Evolutionary conservation across 805 yeast genomes (phyloP).

Genomic region (Saccharomycopsis microspora): DNA sequence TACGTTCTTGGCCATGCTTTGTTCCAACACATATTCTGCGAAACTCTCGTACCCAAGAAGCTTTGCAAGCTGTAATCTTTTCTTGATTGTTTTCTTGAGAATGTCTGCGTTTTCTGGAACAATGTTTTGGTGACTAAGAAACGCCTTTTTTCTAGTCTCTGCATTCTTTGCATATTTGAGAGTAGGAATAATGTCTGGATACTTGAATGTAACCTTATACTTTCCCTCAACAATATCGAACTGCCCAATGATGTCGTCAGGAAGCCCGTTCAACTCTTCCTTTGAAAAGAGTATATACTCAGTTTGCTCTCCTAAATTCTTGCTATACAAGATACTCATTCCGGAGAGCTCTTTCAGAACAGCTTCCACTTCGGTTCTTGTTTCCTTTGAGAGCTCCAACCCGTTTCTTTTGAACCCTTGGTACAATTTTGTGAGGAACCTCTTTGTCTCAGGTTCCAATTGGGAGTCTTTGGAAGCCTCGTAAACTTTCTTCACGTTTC

Average conservation of each 20-base stretch:
- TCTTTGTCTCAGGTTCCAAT: conserved; percentile 42
- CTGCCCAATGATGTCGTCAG: conserved; percentile 47
- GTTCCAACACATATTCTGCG: conserved; percentile 63
- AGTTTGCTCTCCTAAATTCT: conserved; percentile 61
- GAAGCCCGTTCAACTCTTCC: conserved; percentile 66
- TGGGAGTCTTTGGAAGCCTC: conserved; percentile 24
- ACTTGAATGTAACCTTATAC: conserved; percentile 64
- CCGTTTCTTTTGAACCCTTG: conserved; percentile 58
- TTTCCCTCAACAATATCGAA: conserved; percentile 38
- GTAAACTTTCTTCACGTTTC: conserved; percentile 43
- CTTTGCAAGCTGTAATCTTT: conserved; percentile 52
- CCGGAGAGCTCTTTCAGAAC: conserved; percentile 50
- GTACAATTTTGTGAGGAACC: conserved; percentile 46
- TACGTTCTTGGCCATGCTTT: conserved; percentile 69
- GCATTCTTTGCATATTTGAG: conserved; percentile 55
- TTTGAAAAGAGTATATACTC: conserved; percentile 47
- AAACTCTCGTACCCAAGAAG: conserved; percentile 56
- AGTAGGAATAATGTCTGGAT: conserved; percentile 73
- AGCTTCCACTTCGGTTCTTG: conserved; percentile 43
- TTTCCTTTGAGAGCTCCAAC: conserved; percentile 43
- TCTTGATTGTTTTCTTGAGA: conserved; percentile 44
- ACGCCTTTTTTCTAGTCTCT: conserved; percentile 57
- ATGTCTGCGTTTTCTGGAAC: conserved; percentile 52
- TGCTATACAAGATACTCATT: conserved; percentile 44
- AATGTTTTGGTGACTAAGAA: conserved; percentile 56